Evolutionary conservation across 1,284 basidiomycete species (phyloP), one percentile per base, ranked within the genome.

Genomic region (Tilletia indica): DNA sequence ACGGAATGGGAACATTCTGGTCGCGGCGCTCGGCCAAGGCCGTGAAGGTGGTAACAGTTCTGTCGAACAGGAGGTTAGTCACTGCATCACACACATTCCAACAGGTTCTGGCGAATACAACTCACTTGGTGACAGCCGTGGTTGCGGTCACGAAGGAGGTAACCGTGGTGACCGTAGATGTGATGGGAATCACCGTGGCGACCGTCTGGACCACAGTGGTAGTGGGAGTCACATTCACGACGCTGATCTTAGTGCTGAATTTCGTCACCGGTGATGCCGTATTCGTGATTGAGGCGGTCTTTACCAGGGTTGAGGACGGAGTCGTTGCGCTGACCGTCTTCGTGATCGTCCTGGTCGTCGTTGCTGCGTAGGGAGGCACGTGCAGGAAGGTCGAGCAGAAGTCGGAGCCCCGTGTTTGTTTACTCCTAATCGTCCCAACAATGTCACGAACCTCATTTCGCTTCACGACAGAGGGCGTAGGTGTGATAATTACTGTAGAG

Each of bases 331-430:
- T 4, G 51, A 19, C 51, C 51, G 51, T 54, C 51, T 54, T 54
- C n/a, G 51, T 54, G 51, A 31, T 54, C n/a, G 51, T 54, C 51
- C 19, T 31, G n/a, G 51, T 54, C 51, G 51, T 54, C 51, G 51
- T 54, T n/a, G 19, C n/a, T n/a, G 51, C 19, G 51, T 31, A 31
- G 8, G 51, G 51, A n/a, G 19, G 19, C n/a, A 54, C 1, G n/a
- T 54, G 51, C n/a, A 54, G 51, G 25, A 54, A 54, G 25, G 51
- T 54, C n/a, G 51, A 54, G 51, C 51, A 54, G 51, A 54, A 54
- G 51, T 54, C 19, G 51, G 25, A 31, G 19, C 51, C 51, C 2
- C 9, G 6, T 8, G 19, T 54, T 8, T 31, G 8, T 8, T 54
- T n/a, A 8, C n/a, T 8, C n/a, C 51, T n/a, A n/a, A 54, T 54